Base-by-base conservation (phyloP, 1,139 yeast genomes). In the Nematodospora anomalae region DNA sequence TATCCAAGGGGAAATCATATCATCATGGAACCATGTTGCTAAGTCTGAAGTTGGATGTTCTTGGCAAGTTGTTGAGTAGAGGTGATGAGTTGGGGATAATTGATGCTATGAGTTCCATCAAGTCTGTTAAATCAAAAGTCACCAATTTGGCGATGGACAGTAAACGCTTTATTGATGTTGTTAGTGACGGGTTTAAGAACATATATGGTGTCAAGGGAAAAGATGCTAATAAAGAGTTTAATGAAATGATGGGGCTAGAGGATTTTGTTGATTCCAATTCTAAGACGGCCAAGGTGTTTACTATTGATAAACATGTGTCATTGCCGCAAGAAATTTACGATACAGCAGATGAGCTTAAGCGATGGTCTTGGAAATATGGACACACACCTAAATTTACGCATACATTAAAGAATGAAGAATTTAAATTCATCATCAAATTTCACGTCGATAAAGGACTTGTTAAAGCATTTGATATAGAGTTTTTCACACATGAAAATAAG, bases 11-110 rank as follows among this genome's bases (percentile, higher is more conserved):
- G 0, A 80, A 79, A 48, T 83, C 96, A 3, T 84, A 90, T 48
- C 98, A 94, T 56, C 99, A 94, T 61, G 98, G 97, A 0, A 94
- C 99, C 0, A 88, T 94, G 97, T 67, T 94, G 9, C 64, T 94
- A 13, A 65, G 76, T 38, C 81, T 95, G 40, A 67, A 80, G 33
- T 62, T 94, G 21, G 71, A 70, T 16, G 62, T 71, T 1, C 65
- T 92, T 42, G 67, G 80, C 2, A 67, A 77, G 18, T 55, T 88
- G 9, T 64, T 92, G 40, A 74, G 74, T 22, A 52, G 84, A 12
- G 70, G 69, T 28, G 49, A 60, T 2, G 52, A 60, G n/a, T 58
- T 71, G 27, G 79, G 83, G 0, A 46, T 50, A 0, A 74, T 79
- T 28, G 73, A 67, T 16, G 80, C 90, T 10, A 70, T 71, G 32